Percentiles rank a stretch among this genome's conserved stretches.
Conservation (phyloP, 192 early-diverging fungal genomes). For the Linnemannia hyalina region DNA sequence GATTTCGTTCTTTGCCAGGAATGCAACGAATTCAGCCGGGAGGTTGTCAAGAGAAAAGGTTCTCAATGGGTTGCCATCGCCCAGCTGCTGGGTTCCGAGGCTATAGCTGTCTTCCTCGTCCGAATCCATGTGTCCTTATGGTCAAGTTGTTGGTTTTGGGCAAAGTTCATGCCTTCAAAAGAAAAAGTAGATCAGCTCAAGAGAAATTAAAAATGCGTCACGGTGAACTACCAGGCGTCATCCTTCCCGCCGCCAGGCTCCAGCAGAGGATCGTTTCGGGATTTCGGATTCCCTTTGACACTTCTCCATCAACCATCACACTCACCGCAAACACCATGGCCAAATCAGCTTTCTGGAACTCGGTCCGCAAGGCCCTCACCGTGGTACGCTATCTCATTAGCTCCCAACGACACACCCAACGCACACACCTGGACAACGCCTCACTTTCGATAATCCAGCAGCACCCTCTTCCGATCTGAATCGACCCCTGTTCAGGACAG, state of each 20-base stretch:
- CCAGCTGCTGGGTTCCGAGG: background rate
- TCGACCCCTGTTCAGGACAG: slow-evolving; percentile 9
- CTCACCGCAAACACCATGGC: slow-evolving; percentile 28
- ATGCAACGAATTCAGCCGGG: slow-evolving; percentile 74
- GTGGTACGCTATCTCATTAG: slow-evolving; percentile 18
- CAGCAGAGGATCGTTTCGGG: background rate
- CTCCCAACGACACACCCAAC: background rate
- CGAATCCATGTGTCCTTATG: slow-evolving; percentile 13
- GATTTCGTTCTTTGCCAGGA: slow-evolving; percentile 80
- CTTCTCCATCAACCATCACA: background rate
- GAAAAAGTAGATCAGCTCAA: background rate
- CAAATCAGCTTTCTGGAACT: slow-evolving; percentile 57
- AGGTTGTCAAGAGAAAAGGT: slow-evolving; percentile 59
- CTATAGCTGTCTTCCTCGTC: slow-evolving; percentile 12
- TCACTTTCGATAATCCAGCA: background rate
- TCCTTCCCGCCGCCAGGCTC: background rate
- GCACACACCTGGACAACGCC: background rate
- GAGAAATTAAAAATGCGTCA: background rate
- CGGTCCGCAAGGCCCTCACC: slow-evolving; percentile 59
- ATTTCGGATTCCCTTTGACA: background rate
- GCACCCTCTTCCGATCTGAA: background rate
- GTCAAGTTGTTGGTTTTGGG: background rate
- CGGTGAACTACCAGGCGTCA: background rate
- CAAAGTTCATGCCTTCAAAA: background rate
- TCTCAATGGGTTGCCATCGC: background rate